Base-by-base conservation (phyloP, 257 asterid genomes). In the Solanum corneliomulleri region DNA sequence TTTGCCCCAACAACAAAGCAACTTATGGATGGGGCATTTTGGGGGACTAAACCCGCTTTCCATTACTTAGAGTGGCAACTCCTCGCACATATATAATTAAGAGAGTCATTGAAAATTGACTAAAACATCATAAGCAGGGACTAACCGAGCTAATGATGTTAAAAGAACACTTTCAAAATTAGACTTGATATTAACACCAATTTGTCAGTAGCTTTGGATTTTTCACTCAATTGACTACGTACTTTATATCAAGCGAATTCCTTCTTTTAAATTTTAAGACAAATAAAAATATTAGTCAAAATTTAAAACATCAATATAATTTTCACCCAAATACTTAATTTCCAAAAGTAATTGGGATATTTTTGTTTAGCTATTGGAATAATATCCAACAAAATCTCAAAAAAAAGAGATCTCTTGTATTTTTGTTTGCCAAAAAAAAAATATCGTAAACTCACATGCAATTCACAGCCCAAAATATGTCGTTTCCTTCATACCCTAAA, bases 361-460 rank as follows among this genome's bases (percentile, higher is more conserved):
- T 45, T 31, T 69, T 62, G 23, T 72, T n/a, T 13, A 56, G 42
- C 20, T 71, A 27, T 16, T 33, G 58, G 87, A 72, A 74, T 72
- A 72, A 74, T 72, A 82, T 27, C 86, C 72, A 86, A 49, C 86
- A 80, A 78, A 80, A 29, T 25, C 42, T 80, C 11, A 49, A 49
- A 47, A 89, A 89, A 88, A 88, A 90, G 89, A 29, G 41, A 39
- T 52, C 44, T 68, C 27, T 27, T 86, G 88, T 88, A 39, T 68
- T 90, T 9, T 7, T 88, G 82, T 64, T 27, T 9, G 69, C 25
- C 4, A 74, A 82, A 86, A 82, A 86, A 85, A 60, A 41, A 60
- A 71, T 80, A 31, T 77, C 86, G 14, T 2, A 62, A 62, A 62
- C 31, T 89, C 89, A 89, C 91, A 87, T 89, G 91, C 87, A 80